phyloP scores from a whole-genome alignment of 2,329 filamentous ascomycete species.

The Cucurbitaria berberidis region DNA sequence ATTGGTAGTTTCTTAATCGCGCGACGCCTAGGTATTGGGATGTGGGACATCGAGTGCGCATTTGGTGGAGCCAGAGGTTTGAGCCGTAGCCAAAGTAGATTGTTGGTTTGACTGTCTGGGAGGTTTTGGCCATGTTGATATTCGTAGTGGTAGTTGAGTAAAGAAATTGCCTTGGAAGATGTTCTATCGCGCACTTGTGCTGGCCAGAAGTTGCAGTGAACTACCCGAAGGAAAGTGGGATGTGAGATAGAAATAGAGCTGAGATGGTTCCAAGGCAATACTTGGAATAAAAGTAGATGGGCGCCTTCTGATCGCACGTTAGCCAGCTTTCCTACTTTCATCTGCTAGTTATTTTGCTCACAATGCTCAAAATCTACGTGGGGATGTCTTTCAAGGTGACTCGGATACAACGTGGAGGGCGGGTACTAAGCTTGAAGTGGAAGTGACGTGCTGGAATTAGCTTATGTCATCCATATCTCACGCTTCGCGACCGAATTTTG shows the following conservation, averaged over 20 bases:
- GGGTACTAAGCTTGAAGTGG: neutral
- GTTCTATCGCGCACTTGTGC: too few relatives aligned
- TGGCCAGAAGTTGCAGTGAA: too few relatives aligned
- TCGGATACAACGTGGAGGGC: neutral
- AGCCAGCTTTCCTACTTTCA: too few relatives aligned
- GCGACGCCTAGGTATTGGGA: conserved; percentile 65
- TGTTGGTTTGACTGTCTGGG: conserved; percentile 18
- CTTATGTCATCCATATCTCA: conserved; percentile 11
- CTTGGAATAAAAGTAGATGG: too few relatives aligned
- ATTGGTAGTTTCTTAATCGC: conserved; percentile 62
- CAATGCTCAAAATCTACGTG: too few relatives aligned
- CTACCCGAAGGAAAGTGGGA: too few relatives aligned
- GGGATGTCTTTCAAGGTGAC: too few relatives aligned
- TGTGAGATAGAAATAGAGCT: too few relatives aligned
- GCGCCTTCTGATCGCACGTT: too few relatives aligned
- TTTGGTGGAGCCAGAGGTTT: conserved; percentile 71
- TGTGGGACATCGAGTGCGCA: conserved; percentile 65
- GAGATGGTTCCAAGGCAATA: too few relatives aligned
- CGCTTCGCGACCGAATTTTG: neutral
- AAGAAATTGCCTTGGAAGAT: too few relatives aligned
- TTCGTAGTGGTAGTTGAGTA: neutral
- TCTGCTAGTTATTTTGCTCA: too few relatives aligned
- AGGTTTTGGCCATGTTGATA: conserved; percentile 9
- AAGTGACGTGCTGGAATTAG: conserved; percentile 1
- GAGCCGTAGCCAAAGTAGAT: conserved; percentile 75